These are phyloP conservation scores for Mycotypha africana DNA, from an alignment of 371 early-diverging fungal species.

Conservation along the genomic window DNA sequence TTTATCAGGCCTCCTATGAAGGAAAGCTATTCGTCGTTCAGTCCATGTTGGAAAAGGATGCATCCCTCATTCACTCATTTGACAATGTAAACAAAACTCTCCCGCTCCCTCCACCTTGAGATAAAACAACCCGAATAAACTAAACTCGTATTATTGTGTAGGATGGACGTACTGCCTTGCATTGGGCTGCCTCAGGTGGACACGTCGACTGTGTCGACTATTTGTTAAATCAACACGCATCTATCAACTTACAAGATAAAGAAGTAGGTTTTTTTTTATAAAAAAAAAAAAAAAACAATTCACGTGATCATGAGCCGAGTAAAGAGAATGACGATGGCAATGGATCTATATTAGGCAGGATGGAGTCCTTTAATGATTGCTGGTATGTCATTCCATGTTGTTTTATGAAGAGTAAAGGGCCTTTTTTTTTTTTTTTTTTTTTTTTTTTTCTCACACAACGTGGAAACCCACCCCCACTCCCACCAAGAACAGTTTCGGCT, in stretches of 20 bases:
- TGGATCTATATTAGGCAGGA: conserved; percentile 25
- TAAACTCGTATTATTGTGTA: conserved; percentile 8
- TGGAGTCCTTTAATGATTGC: conserved; percentile 65
- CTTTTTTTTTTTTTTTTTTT: no score
- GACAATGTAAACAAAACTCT: conserved; percentile 56
- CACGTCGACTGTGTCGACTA: conserved; percentile 58
- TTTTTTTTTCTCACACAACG: no score
- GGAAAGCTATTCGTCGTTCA: conserved; percentile 49
- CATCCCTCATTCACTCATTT: conserved; percentile 30
- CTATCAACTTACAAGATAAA: conserved; percentile 50
- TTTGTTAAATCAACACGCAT: conserved; percentile 55
- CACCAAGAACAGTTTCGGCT: conserved; percentile 55
- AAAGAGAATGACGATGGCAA: no score
- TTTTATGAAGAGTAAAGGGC: no score
- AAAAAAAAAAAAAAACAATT: no score
- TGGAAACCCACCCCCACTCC: no score
- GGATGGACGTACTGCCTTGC: conserved; percentile 33
- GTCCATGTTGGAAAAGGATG: conserved; percentile 48
- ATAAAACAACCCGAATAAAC: conserved; percentile 7
- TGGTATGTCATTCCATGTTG: no score
- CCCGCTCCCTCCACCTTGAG: no score
- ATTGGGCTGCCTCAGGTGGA: conserved; percentile 67
- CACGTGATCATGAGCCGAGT: no score
- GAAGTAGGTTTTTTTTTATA: conserved; percentile 18
- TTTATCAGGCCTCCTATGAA: conserved; percentile 51